Conservation (phyloP, 2,329 filamentous ascomycete species). For the Pyrenophora teres region DNA sequence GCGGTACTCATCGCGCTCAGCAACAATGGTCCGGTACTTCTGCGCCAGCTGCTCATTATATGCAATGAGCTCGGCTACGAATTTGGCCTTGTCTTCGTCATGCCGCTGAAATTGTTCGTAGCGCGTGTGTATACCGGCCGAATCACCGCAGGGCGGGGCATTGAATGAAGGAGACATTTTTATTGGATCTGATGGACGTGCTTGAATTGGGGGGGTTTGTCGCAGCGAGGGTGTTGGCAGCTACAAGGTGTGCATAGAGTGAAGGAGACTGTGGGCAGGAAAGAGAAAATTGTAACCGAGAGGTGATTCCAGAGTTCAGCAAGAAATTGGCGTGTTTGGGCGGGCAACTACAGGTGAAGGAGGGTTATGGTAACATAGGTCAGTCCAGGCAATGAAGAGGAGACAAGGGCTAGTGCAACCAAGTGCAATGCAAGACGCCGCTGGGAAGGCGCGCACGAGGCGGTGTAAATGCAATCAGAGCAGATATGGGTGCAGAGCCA, state of each 20-base stretch:
- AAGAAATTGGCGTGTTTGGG: not conserved
- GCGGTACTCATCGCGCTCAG: constrained; percentile 32
- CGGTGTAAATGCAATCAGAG: constrained; percentile 18
- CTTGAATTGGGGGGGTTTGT: not conserved
- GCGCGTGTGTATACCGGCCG: constrained; percentile 33
- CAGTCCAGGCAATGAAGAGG: constrained; percentile 9
- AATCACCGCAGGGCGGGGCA: constrained; percentile 1
- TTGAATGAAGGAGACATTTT: not conserved
- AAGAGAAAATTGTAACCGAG: not conserved
- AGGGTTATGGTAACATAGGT: constrained; percentile 8
- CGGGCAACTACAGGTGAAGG: constrained; percentile 18
- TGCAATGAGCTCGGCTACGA: constrained; percentile 48
- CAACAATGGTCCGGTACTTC: constrained; percentile 35
- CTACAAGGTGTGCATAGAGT: not conserved
- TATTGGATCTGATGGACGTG: not conserved
- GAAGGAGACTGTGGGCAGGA: not conserved
- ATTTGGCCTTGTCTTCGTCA: constrained; percentile 38
- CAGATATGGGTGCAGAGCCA: constrained; percentile 9
- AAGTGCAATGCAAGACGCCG: constrained; percentile 18
- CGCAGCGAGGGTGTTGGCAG: not conserved
- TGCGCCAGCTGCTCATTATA: constrained; percentile 47
- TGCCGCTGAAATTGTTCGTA: constrained; percentile 36
- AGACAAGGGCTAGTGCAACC: constrained; percentile 12
- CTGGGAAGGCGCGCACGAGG: constrained; percentile 12
- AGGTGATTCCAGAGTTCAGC: constrained; percentile 3